Base-by-base conservation (phyloP, 805 yeast genomes). In the Wilhelminamyces savonicus region DNA sequence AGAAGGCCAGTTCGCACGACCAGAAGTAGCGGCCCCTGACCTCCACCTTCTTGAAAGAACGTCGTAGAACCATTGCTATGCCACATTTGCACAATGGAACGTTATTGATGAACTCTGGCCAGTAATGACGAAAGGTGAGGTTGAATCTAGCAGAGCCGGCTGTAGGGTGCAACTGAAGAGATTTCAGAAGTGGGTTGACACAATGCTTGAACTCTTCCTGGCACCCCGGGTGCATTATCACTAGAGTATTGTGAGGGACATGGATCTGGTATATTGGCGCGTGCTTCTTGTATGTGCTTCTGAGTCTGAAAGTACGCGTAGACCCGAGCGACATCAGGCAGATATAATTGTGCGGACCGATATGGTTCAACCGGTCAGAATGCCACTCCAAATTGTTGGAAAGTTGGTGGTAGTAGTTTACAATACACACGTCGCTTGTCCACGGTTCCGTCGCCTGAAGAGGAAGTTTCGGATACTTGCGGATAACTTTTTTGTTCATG, bases 181-280 rank as follows among this genome's bases (percentile, higher is more conserved):
- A 40, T 34, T 55, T 55, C 5, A 53, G 48, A 23, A 66, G 52
- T 1, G 76, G 60, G 4, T 72, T 71, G 0, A 83, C 74, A 35
- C 76, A 60, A 44, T 84, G 94, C 43, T 76, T 81, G 48, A 56
- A 83, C 29, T 71, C 74, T 39, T 83, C 94, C 48, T 83, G 94
- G 37, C 83, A 77, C 1, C 85, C 86, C 1, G 85, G 81, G 35
- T 78, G 76, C 94, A 83, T 82, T 3, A 83, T 53, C 3, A 82
- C 43, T 22, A 83, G 49, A 7, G 83, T 67, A 44, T 83, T 83
- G 48, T 83, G 87, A 0, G 84, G 81, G 3, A 79, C 46, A n/a
- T 76, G 79, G 1, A 79, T 61, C 17, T 81, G 56, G 47, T 66
- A 62, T 15, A 74, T 43, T 11, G 21, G n/a, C 20, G 37, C 35